phyloP scores from a whole-genome alignment of 768 basidiomycete species.

The Pisolithus marmoratus region DNA sequence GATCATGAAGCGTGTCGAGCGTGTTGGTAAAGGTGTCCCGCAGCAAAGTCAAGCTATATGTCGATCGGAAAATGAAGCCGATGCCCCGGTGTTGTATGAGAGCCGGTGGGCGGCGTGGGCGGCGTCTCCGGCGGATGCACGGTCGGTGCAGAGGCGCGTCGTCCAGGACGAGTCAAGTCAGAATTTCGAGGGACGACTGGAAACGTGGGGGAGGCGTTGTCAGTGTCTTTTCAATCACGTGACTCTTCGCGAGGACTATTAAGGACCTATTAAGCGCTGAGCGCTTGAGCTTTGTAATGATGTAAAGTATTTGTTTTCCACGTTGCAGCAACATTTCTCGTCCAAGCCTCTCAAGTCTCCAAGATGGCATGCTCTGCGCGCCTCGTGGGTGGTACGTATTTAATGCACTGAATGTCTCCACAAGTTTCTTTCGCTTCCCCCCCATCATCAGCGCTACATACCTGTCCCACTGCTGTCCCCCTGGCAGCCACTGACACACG shows the following conservation, averaged over 20 bases:
- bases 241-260: too few relatives aligned
- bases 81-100: not conserved
- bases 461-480: too few relatives aligned
- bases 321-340: too few relatives aligned
- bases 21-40: not conserved
- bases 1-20: conserved; percentile 12
- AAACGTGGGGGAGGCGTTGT: conserved; percentile 5
- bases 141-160: not conserved
- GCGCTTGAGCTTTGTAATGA: too few relatives aligned
- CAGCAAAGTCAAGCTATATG: not conserved
- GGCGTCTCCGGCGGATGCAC: too few relatives aligned
- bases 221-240: not conserved
- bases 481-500: too few relatives aligned
- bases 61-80: conserved; percentile 2
- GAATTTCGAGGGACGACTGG: not conserved
- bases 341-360: too few relatives aligned
- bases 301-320: too few relatives aligned
- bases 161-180: not conserved
- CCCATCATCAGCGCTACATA: not conserved
- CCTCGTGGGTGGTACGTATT: not conserved
- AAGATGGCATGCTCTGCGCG: not conserved
- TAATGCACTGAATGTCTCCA: not conserved
- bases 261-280: too few relatives aligned
- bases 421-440: not conserved
- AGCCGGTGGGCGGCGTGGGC: not conserved